Evolutionary conservation across 345 rosid species (phyloP).

Genomic region (Pistacia vera): DNA sequence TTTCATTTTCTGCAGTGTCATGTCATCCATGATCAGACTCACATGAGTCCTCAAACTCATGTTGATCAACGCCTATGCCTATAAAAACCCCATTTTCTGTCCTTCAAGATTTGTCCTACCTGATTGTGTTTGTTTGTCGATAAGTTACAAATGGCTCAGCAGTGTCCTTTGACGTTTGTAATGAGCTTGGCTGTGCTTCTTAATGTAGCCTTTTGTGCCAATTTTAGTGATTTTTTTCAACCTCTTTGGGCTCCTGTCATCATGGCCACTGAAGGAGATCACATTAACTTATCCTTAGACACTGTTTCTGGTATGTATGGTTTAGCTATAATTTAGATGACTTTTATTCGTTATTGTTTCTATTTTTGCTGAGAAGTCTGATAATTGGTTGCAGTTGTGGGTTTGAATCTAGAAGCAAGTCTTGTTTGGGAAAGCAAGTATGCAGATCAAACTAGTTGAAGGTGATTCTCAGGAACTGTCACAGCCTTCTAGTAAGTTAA

Average conservation of each 20-base stretch:
- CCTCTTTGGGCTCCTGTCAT: neutral
- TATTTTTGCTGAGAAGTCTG: too few species aligned
- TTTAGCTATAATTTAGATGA: neutral
- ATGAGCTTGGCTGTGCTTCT: neutral
- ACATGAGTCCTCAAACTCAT: neutral
- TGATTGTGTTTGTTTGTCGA: neutral
- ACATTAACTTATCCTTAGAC: too few species aligned
- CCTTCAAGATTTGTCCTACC: neutral
- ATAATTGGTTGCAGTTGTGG: neutral
- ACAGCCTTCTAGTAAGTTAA: neutral
- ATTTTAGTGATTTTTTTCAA: neutral
- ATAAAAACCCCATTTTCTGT: neutral
- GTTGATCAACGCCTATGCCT: neutral
- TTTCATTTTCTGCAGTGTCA: neutral
- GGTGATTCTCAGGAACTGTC: constrained; percentile 7
- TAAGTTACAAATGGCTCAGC: neutral
- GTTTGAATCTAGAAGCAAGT: constrained; percentile 4
- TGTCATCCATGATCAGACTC: neutral
- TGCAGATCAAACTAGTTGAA: constrained; percentile 3
- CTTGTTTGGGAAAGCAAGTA: constrained; percentile 7
- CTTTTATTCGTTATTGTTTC: too few species aligned
- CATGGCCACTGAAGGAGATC: neutral
- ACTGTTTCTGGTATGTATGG: neutral
- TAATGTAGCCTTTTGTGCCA: neutral
- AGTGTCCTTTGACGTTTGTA: neutral